Conservation (phyloP, 2,329 filamentous ascomycete genomes). For the Coleophoma crateriformis region DNA sequence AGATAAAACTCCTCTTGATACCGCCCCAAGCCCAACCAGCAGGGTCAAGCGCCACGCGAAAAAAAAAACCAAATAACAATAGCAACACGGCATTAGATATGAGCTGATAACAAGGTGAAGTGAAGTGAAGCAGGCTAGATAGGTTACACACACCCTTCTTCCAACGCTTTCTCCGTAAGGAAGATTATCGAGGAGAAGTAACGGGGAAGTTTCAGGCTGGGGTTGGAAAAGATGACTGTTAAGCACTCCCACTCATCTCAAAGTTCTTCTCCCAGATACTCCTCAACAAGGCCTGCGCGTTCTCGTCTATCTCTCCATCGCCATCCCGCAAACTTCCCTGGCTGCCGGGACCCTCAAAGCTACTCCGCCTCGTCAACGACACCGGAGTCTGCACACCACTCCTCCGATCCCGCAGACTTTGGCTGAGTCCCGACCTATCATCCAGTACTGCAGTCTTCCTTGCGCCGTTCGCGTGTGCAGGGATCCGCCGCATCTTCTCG, state of each 20-base stretch:
- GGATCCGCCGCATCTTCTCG: slow-evolving; percentile 45
- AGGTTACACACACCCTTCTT: too few species aligned
- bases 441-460: slow-evolving; percentile 19
- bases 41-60: too few species aligned
- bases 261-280: slow-evolving; percentile 58
- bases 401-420: slow-evolving; percentile 31
- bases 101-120: too few species aligned
- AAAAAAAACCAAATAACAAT: too few species aligned
- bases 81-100: too few species aligned
- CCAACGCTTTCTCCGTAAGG: too few species aligned
- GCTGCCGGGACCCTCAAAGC: slow-evolving; percentile 11
- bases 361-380: neutral
- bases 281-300: slow-evolving; percentile 44
- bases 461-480: slow-evolving; percentile 28
- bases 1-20: too few species aligned
- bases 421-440: slow-evolving; percentile 30
- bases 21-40: too few species aligned
- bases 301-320: slow-evolving; percentile 40
- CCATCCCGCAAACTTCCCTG: slow-evolving; percentile 9
- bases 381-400: slow-evolving; percentile 3
- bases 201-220: neutral
- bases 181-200: too few species aligned
- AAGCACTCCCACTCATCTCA: slow-evolving; percentile 48
- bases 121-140: too few species aligned
- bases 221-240: slow-evolving; percentile 1